Evolutionary conservation across 129 eudicot genomes (phyloP).

Genomic region (Chrysanthemum lavandulifolium): DNA sequence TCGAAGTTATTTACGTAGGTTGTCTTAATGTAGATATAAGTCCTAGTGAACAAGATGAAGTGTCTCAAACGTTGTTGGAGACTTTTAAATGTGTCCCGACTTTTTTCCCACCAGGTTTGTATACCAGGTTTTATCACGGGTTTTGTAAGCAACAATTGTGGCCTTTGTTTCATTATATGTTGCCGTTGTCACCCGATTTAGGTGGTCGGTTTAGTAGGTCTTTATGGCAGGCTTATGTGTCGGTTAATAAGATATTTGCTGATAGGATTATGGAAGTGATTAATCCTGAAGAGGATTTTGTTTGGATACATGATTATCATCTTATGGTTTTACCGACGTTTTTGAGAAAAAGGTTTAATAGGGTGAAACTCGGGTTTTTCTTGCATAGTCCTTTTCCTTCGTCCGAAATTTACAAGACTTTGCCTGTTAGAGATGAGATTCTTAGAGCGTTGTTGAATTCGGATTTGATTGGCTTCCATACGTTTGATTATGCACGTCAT

Average conservation of each 20-base stretch:
- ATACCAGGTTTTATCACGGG: slow-evolving; percentile 62
- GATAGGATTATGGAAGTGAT: slow-evolving; percentile 86
- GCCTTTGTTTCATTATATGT: slow-evolving; percentile 83
- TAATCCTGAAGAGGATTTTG: slow-evolving; percentile 79
- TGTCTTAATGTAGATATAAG: slow-evolving; percentile 70
- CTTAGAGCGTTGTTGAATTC: slow-evolving; percentile 72
- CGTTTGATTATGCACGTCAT: slow-evolving; percentile 78
- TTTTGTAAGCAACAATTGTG: slow-evolving; percentile 81
- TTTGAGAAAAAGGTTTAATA: slow-evolving; percentile 67
- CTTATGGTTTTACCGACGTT: slow-evolving; percentile 77
- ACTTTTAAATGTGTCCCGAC: slow-evolving; percentile 73
- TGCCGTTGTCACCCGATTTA: slow-evolving; percentile 71
- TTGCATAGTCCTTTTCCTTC: slow-evolving; percentile 86
- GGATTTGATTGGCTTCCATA: slow-evolving; percentile 81
- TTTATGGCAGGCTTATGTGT: slow-evolving; percentile 81
- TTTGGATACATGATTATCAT: slow-evolving; percentile 86
- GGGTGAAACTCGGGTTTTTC: slow-evolving; percentile 77
- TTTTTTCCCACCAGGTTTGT: slow-evolving; percentile 68
- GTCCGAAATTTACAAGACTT: slow-evolving; percentile 68
- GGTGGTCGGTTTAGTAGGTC: slow-evolving; percentile 76
- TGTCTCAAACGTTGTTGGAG: slow-evolving; percentile 62
- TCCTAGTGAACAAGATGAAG: slow-evolving; percentile 78
- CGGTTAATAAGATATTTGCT: slow-evolving; percentile 79
- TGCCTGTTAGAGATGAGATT: slow-evolving; percentile 72
- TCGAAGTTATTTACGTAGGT: slow-evolving; percentile 68